phyloP scores from a whole-genome alignment of 2,329 filamentous ascomycete genomes.

The Fusarium sp. region DNA sequence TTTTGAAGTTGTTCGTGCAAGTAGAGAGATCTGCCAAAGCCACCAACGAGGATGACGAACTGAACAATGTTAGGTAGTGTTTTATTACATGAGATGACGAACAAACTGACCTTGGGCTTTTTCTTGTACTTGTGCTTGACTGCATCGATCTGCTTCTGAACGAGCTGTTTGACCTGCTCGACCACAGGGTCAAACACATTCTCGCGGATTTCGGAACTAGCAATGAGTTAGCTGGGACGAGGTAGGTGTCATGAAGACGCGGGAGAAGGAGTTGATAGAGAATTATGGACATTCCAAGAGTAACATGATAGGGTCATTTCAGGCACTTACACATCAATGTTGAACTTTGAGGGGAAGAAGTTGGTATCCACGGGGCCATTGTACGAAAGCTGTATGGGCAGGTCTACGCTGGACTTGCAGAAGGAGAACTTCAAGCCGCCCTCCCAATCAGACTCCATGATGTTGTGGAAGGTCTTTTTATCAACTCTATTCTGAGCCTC shows the following conservation, averaged over 20 bases:
- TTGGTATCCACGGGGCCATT: neutral
- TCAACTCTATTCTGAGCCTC: conserved; percentile 20
- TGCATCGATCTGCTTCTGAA: conserved; percentile 42
- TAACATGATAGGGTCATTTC: neutral
- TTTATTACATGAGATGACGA: neutral
- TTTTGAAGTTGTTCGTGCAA: conserved; percentile 40
- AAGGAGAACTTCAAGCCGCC: conserved; percentile 44
- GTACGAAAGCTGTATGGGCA: conserved; percentile 15
- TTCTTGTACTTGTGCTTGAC: conserved; percentile 33
- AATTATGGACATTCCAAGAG: neutral
- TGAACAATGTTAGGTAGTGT: conserved; percentile 11
- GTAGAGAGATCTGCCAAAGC: conserved; percentile 50
- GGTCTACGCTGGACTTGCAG: conserved; percentile 1
- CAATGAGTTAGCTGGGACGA: neutral
- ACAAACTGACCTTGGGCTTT: conserved; percentile 42
- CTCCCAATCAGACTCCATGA: conserved; percentile 44
- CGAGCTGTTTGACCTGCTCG: conserved; percentile 34
- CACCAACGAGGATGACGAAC: conserved; percentile 53
- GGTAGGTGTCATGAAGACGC: neutral
- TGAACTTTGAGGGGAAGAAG: neutral
- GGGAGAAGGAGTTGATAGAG: too few species aligned
- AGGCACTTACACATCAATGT: conserved; percentile 12
- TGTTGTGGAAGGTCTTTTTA: neutral
- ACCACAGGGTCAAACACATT: conserved; percentile 41
- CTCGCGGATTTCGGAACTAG: neutral